Percentiles rank a stretch among this genome's conserved stretches.
Evolutionary conservation across 1,139 yeast genomes (phyloP).

Genomic region (Taphrina deformans): DNA sequence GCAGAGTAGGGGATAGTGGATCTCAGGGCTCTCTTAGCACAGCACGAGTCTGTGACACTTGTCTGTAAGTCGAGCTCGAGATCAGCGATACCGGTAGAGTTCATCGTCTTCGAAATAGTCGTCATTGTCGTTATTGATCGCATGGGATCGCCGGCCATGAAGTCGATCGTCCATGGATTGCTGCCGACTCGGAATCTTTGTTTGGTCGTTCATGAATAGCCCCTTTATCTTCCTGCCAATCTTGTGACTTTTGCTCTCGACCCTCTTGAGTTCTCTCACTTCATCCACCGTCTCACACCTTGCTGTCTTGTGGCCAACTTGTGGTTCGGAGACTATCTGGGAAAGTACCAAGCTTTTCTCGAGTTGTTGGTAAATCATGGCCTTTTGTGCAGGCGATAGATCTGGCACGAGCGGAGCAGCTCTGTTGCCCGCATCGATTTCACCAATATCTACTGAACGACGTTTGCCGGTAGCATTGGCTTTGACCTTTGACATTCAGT

Average conservation of each 20-base stretch:
- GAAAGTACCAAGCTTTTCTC: neutral
- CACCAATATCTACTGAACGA: slow-evolving; percentile 13
- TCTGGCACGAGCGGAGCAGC: slow-evolving; percentile 28
- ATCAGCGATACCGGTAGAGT: slow-evolving; percentile 3
- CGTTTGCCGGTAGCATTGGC: slow-evolving; percentile 18
- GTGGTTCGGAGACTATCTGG: neutral
- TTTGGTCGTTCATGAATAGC: slow-evolving; percentile 20
- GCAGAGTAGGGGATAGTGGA: too few relatives aligned
- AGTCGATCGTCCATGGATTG: slow-evolving; percentile 8
- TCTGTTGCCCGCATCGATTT: neutral
- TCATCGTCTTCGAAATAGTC: neutral
- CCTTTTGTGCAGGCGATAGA: slow-evolving; percentile 19
- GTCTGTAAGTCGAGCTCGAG: too few relatives aligned
- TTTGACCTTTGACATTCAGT: neutral
- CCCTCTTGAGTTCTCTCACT: neutral
- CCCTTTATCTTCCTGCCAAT: slow-evolving; percentile 17
- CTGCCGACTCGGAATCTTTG: neutral
- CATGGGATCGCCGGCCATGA: neutral
- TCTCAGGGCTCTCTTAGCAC: too few relatives aligned
- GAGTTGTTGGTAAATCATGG: slow-evolving; percentile 20
- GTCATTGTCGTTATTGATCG: neutral
- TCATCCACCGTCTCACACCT: neutral
- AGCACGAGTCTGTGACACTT: too few relatives aligned
- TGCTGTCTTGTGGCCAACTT: neutral
- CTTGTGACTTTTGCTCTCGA: slow-evolving; percentile 9